Percentiles rank a stretch among this genome's conserved stretches.
Evolutionary conservation across 805 yeast species (phyloP).

Genomic region (Starmera dryadoides): DNA sequence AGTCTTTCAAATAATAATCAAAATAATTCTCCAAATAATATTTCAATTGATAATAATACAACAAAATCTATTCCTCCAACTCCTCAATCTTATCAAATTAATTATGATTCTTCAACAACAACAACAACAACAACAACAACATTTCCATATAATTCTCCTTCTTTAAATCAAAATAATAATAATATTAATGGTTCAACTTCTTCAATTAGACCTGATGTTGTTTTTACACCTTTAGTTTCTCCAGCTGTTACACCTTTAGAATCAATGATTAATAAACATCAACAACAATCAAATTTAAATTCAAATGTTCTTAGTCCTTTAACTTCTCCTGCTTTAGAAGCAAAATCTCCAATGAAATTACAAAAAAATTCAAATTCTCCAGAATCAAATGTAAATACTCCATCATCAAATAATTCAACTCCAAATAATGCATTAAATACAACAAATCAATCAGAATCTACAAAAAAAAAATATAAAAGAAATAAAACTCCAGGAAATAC

Average conservation of each 20-base stretch:
- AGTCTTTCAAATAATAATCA: neutral
- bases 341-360: constrained; percentile 22
- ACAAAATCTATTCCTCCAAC: constrained; percentile 11
- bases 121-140: constrained; percentile 3
- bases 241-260: constrained; percentile 69
- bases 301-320: constrained; percentile 35
- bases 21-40: neutral
- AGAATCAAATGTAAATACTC: constrained; percentile 10
- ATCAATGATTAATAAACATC: constrained; percentile 5
- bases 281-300: constrained; percentile 3
- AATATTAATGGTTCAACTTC: neutral
- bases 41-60: neutral
- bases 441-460: neutral
- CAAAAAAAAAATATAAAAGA: constrained; percentile 20
- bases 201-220: constrained; percentile 46
- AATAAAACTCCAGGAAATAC: constrained; percentile 33
- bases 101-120: neutral
- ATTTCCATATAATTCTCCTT: constrained; percentile 9
- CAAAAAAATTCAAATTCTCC: constrained; percentile 14
- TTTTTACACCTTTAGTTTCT: constrained; percentile 70
- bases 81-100: constrained; percentile 15
- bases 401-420: constrained; percentile 2
- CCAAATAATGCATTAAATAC: neutral
- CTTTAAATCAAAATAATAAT: constrained; percentile 10
- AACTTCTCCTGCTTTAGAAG: constrained; percentile 64